These are phyloP conservation scores for Acer saccharum DNA, from an alignment of 345 rosid genomes.

Conservation along the genomic window DNA sequence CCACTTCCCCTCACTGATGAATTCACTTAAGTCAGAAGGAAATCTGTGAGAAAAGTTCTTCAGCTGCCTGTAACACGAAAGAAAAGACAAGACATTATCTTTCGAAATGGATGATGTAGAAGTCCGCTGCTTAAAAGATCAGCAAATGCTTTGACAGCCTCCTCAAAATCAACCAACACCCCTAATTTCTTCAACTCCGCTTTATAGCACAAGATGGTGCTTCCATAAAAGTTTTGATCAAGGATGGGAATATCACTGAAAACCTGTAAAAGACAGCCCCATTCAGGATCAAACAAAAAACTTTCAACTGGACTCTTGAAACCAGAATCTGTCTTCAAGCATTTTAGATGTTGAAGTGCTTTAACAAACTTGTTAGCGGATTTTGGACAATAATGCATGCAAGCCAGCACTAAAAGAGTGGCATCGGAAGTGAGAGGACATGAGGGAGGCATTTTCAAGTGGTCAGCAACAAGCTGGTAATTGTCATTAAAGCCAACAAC, in stretches of 20 bases:
- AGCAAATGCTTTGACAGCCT: conserved; percentile 45
- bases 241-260: conserved; percentile 49
- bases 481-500: conserved; percentile 30
- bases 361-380: conserved; percentile 23
- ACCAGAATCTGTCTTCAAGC: conserved; percentile 56
- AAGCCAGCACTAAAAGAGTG: conserved; percentile 41
- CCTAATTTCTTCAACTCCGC: conserved; percentile 53
- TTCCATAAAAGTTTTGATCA: conserved; percentile 43
- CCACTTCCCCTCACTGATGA: conserved; percentile 52
- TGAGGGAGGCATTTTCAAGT: conserved; percentile 38
- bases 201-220: conserved; percentile 27
- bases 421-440: conserved; percentile 41
- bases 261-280: conserved; percentile 58
- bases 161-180: conserved; percentile 45
- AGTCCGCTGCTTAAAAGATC: conserved; percentile 38
- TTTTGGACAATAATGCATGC: conserved; percentile 27
- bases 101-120: conserved; percentile 34
- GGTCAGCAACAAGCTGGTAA: conserved; percentile 36
- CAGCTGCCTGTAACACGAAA: conserved; percentile 49
- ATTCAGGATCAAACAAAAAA: conserved; percentile 52
- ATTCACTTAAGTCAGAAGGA: conserved; percentile 34
- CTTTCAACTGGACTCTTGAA: conserved; percentile 52
- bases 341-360: conserved; percentile 27
- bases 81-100: conserved; percentile 32
- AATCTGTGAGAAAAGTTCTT: conserved; percentile 16